A percentile compares a stretch with the other conserved stretches of the same genome.
These are phyloP conservation scores for Saraca asoca DNA, from an alignment of 331 rosid genomes.

Conservation along the genomic window DNA sequence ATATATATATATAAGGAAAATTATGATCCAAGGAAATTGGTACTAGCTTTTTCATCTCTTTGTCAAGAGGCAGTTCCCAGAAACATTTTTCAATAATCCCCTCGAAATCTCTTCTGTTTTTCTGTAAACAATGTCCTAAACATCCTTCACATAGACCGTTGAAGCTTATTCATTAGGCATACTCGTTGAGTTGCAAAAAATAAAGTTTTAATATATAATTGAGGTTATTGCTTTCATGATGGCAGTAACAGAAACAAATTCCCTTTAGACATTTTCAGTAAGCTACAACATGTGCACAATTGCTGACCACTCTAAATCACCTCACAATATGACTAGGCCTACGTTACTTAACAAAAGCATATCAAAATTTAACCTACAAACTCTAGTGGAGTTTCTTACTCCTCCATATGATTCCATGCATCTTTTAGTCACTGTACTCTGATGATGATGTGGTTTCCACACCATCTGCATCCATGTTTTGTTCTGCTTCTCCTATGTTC, in stretches of 20 bases:
- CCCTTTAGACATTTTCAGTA: conserved; percentile 21
- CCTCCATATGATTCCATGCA: background rate
- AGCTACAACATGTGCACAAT: conserved; percentile 13
- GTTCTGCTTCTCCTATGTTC: conserved; percentile 37
- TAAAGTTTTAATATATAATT: no score
- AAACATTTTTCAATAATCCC: no score
- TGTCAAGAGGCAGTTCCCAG: no score
- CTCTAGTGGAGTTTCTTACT: conserved; percentile 1
- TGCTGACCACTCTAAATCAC: background rate
- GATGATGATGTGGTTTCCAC: conserved; percentile 52
- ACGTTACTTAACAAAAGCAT: conserved; percentile 9
- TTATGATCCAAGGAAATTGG: no score
- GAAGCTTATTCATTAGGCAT: no score
- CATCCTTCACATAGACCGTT: no score
- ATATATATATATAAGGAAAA: no score
- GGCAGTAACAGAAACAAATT: conserved; percentile 9
- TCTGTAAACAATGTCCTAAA: no score
- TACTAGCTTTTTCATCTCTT: no score
- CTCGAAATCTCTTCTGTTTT: no score
- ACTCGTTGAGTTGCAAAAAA: no score
- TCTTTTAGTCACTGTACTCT: conserved; percentile 44
- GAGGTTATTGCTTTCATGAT: background rate
- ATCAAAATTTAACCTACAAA: conserved; percentile 21
- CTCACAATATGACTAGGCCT: conserved; percentile 22
- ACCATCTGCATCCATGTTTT: conserved; percentile 31